Evolutionary conservation across 1,284 basidiomycete genomes (phyloP), one percentile per base, ranked within the genome.

Genomic region (Schizopora paradoxa): DNA sequence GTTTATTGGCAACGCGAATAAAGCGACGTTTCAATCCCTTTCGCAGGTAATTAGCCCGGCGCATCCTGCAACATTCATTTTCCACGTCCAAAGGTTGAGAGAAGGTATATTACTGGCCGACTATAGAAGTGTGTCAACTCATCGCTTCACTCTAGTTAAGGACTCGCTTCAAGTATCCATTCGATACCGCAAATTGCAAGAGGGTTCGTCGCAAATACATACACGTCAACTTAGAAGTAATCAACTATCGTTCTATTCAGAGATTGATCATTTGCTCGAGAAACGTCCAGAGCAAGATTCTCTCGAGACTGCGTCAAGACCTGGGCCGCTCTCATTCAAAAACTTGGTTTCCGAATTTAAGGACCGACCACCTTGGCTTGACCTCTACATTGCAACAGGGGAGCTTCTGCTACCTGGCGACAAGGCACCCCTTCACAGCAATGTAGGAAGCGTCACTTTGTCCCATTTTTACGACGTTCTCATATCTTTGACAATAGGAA

Each of bases 41-140:
- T 10, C 25, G 6, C 41, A 91, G 87, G 83, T 78, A 2, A 69
- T 87, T 25, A 79, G 81, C 2, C 85, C 85, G 1, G 64, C 68
- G 4, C 81, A 79, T 57, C 75, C 86, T 1, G 81, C 77, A 3
- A 77, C 77, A 51, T 88, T 85, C 57, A 55, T 91, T 25, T 91
- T 90, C 59, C 76, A 76, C 37, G 67, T 82, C 79, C 5, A 59
- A 59, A 19, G 36, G n/a, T 59, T 71, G 47, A 79, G 81, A 2
- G 72, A 79, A 66, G 74, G 84, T 86, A 45, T 39, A 66, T 54
- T 2, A 40, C n/a, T 47, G 16, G 8, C 19, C 19, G 6, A n/a
- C 10, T 5, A 18, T 16, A 18, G 13, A 32, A n/a, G n/a, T n/a
- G 10, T 18, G 14, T 8, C 21, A 14, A 6, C 18, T 34, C 11